Conservation (phyloP, 176 grass and related monocot genomes). For the Triticum dicoccoides region DNA sequence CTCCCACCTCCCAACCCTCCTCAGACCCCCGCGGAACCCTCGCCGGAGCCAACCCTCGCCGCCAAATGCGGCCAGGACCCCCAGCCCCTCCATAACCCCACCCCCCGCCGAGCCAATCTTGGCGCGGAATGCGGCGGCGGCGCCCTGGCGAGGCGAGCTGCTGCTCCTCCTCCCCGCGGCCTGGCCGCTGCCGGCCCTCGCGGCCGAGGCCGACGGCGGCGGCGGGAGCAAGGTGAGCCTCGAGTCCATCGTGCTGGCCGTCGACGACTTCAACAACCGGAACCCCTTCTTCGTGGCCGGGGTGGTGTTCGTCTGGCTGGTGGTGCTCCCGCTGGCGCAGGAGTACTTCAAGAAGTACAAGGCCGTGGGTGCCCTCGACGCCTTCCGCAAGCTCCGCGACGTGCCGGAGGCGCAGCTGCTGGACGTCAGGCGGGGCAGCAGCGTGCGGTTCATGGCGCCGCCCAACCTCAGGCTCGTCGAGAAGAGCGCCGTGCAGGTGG, state of each 20-base stretch:
- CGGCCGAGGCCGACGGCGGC: slow-evolving; percentile 48
- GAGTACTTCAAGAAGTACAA: slow-evolving; percentile 87
- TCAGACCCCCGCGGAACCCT: not conserved
- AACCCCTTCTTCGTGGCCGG: slow-evolving; percentile 89
- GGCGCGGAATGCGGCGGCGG: no score
- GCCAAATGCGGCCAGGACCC: slow-evolving; percentile 25
- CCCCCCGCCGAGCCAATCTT: no score
- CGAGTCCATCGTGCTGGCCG: slow-evolving; percentile 58
- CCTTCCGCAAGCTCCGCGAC: slow-evolving; percentile 79
- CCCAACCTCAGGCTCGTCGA: slow-evolving; percentile 82
- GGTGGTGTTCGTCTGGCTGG: slow-evolving; percentile 76
- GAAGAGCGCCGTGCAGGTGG: slow-evolving; percentile 62
- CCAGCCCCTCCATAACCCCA: not conserved
- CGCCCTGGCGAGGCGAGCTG: no score
- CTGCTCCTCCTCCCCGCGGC: no score
- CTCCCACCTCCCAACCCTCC: slow-evolving; percentile 9
- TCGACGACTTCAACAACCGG: slow-evolving; percentile 88
- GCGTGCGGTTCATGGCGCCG: slow-evolving; percentile 76
- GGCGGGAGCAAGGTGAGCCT: slow-evolving; percentile 63
- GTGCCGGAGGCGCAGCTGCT: slow-evolving; percentile 74
- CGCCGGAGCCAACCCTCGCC: not conserved
- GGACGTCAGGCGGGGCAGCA: slow-evolving; percentile 79
- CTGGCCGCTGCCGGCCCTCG: no score
- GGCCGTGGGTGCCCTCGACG: slow-evolving; percentile 67
- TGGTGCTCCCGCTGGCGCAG: slow-evolving; percentile 70